These are phyloP conservation scores for Ophiostoma perfectum DNA, from an alignment of 2,329 filamentous ascomycete genomes.

Conservation along the genomic window DNA sequence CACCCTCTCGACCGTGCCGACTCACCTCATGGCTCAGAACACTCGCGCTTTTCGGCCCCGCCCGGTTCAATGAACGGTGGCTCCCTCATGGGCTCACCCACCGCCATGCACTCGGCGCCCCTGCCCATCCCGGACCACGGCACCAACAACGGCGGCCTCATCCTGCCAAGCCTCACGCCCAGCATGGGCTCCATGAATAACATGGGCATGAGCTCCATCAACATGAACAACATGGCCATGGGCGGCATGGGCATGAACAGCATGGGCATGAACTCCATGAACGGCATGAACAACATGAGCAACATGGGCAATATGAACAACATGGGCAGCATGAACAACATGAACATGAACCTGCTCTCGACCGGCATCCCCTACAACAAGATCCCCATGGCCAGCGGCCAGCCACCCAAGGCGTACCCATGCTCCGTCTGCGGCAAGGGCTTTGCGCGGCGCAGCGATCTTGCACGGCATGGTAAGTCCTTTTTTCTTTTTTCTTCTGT, in stretches of 20 bases:
- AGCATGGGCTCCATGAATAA: slow-evolving; percentile 28
- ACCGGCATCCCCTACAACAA: slow-evolving; percentile 29
- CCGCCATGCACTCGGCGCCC: slow-evolving; percentile 41
- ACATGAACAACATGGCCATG: slow-evolving; percentile 2
- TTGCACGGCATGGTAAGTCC: slow-evolving; percentile 82
- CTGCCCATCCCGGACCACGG: slow-evolving; percentile 44
- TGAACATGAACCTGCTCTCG: slow-evolving; percentile 1
- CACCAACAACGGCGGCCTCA: slow-evolving; percentile 36
- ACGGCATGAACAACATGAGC: background rate
- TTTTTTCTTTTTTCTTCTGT: slow-evolving; percentile 11
- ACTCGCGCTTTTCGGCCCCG: slow-evolving; percentile 49
- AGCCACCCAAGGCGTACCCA: slow-evolving; percentile 62
- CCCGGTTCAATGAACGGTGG: slow-evolving; percentile 37
- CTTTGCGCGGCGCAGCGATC: slow-evolving; percentile 88
- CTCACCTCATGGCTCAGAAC: slow-evolving; percentile 56
- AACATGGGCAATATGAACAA: background rate
- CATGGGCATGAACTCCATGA: background rate
- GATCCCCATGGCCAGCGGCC: slow-evolving; percentile 24
- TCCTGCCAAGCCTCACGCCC: slow-evolving; percentile 39
- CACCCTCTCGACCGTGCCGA: slow-evolving; percentile 48
- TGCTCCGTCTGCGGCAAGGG: slow-evolving; percentile 87
- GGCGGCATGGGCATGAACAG: background rate
- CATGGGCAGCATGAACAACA: background rate
- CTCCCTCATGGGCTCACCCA: slow-evolving; percentile 50
- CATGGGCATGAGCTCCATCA: background rate